Base-by-base conservation (phyloP, 225 moss, liverwort and hornwort species). In the Polytrichum formosum region DNA sequence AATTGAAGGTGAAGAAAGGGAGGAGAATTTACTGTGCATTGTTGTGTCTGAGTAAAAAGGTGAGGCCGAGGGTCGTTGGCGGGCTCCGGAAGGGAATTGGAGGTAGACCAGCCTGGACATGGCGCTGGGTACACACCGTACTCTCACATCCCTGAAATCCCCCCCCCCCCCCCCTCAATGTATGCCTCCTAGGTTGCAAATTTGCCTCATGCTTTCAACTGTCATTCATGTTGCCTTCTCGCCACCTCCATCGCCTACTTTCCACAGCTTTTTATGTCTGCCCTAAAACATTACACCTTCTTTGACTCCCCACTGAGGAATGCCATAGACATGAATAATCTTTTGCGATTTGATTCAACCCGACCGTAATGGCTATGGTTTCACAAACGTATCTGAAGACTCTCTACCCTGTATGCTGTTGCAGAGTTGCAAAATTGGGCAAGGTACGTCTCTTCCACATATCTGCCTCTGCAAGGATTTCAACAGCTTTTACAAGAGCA, bases 1-100 rank as follows among this genome's bases (percentile, higher is more conserved):
- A 46, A 46, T 46, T 16, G 46, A 46, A 46, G 46, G 13, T 46
- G 46, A 46, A 46, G 46, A 35, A 35, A 7, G 35, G 35, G 9
- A 35, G 35, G 9, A 10, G 61, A 20, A 23, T 23, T 80, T 84
- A 87, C 84, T 87, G 84, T 87, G 87, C 87, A 83, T 87, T 75
- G 30, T 84, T 21, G 56, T 69, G 64, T 4, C 1, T 64, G 66
- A 27, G 66, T 31, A 18, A 33, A 53, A 26, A 70, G 76, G 22
- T 67, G 60, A 56, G n/a, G 72, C 87, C 84, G 61, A 18, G 31
- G 28, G 65, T 2, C 26, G 27, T 7, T 72, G 67, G 28, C 72
- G 75, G 79, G 76, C 81, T 84, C n/a, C 16, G 0, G 35, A 0
- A 60, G 78, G 74, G 78, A 1, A 18, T 77, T 64, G 2, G 31